Conservation (phyloP, 257 asterid species). For the Solanum pennellii region DNA sequence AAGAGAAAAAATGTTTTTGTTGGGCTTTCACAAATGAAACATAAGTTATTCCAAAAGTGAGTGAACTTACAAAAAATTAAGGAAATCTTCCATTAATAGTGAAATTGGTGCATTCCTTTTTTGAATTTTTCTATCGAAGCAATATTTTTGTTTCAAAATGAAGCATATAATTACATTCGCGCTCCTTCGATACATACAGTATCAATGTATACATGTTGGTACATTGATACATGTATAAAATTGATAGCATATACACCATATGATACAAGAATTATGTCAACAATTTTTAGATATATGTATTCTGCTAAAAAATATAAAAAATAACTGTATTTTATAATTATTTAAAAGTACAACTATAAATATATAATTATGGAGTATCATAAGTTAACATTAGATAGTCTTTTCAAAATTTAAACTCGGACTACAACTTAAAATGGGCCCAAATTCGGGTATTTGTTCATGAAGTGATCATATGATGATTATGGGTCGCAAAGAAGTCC, state of each 20-base stretch:
- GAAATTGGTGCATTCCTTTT: neutral
- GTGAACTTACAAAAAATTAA: neutral
- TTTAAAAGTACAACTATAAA: no score
- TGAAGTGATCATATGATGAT: neutral
- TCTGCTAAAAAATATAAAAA: neutral
- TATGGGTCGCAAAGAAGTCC: neutral
- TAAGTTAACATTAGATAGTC: no score
- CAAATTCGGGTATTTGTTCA: neutral
- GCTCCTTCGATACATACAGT: no score
- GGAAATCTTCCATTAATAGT: neutral
- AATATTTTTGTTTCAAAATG: no score
- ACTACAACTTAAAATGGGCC: neutral
- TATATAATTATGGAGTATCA: no score
- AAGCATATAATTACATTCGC: no score
- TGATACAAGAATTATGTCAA: neutral
- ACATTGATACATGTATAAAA: neutral
- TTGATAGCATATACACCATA: neutral
- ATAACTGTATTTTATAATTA: no score
- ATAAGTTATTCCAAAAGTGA: neutral
- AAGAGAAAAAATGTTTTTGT: neutral
- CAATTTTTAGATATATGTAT: neutral
- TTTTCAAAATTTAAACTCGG: neutral
- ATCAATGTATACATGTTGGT: neutral
- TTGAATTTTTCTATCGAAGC: neutral
- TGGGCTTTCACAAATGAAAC: neutral